Base-by-base conservation (phyloP, 805 yeast species). In the Scheffersomyces spartinae region DNA sequence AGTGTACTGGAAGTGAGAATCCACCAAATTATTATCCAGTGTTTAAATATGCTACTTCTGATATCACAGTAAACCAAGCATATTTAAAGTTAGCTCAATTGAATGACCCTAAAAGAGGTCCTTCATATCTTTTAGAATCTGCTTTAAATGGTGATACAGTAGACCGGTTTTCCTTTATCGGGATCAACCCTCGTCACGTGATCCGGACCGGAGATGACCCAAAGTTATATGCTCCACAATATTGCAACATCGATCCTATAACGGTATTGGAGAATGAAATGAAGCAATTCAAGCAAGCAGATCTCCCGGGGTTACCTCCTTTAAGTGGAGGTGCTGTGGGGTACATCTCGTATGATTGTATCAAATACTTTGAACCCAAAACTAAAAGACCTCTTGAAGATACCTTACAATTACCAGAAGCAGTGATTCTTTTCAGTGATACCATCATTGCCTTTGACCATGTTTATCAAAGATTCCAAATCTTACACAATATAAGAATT, bases 271-370 rank as follows among this genome's bases (percentile, higher is more conserved):
- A 91, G 47, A 37, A 68, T 22, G 95, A 88, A 47, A 62, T 91
- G 57, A 51, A 59, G 7, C 51, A 61, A 20, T 70, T 68, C 42
- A 68, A 62, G 28, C 84, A 82, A 43, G 83, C 86, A 2, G 74
- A 70, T 39, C 56, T 83, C 26, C 93, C 94, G 0, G 93, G 94
- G 21, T 59, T 86, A 25, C 83, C 95, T 9, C 71, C 68, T 35
- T 58, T 85, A 30, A 76, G 86, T 40, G 98, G 99, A 30, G 99
- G 99, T 35, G 97, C 97, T 5, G 68, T 88, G 28, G 99, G 99
- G 2, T 91, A 85, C 47, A 74, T 91, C 22, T 83, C 96, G 1
- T 91, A 91, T 44, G 99, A 91, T 52, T 91, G 99, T 61, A 80
- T 91, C 44, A 81, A 84, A 48, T 91, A 91, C 53, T 91, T 91